A percentile compares a stretch with the other conserved stretches of the same genome.
Conservation (phyloP, 345 rosid species). For the Brassica juncea region DNA sequence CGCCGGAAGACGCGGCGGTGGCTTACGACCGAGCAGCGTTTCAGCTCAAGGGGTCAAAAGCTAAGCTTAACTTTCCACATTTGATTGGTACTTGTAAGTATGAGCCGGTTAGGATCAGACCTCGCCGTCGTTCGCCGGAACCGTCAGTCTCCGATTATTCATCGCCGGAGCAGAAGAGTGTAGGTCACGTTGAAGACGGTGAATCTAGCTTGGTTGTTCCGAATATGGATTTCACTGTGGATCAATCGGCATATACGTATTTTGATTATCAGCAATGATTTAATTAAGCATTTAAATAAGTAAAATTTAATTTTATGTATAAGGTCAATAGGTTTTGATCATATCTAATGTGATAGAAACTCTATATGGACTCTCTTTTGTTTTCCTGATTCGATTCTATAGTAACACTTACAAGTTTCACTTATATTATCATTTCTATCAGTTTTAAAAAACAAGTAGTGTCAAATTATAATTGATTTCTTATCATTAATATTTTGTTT, state of each 20-base stretch:
- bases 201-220: conserved; percentile 15
- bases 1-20: conserved; percentile 65
- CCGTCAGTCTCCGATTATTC: neutral
- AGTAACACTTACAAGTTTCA: neutral
- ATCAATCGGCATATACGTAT: neutral
- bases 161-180: neutral
- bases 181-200: conserved; percentile 1
- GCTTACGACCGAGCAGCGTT: conserved; percentile 65
- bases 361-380: neutral
- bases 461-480: too few relatives aligned
- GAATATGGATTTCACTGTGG: conserved; percentile 8
- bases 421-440: too few relatives aligned
- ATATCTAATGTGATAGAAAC: neutral
- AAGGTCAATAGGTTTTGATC: neutral
- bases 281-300: neutral
- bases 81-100: conserved; percentile 46
- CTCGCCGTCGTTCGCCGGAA: conserved; percentile 49
- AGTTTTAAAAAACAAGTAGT: too few relatives aligned
- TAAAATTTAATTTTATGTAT: neutral
- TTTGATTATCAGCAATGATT: neutral
- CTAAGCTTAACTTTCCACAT: conserved; percentile 66
- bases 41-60: conserved; percentile 54
- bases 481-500: neutral
- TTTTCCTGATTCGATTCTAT: neutral
- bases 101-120: conserved; percentile 49